Conservation (phyloP, 148 eudicot genomes). For the Rhododendron griersonianum region DNA sequence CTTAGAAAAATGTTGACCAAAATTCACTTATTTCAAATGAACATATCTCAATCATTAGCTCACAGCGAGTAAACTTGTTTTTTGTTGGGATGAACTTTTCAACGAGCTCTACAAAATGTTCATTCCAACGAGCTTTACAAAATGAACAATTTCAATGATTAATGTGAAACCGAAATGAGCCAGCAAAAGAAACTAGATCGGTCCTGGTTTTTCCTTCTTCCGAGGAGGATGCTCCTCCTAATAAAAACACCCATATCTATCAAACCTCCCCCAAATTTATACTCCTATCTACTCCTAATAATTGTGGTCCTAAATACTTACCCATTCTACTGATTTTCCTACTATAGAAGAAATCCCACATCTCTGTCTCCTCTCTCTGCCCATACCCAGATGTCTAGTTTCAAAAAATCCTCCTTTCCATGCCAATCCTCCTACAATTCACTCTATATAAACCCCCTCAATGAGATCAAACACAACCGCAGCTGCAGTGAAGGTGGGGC, state of each 20-base stretch:
- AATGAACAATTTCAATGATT: not conserved
- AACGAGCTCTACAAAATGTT: not conserved
- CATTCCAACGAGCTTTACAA: not conserved
- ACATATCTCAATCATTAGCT: no score
- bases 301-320: not conserved
- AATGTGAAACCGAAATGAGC: not conserved
- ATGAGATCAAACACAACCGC: slow-evolving; percentile 42
- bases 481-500: slow-evolving; percentile 32
- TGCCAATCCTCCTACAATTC: slow-evolving; percentile 47
- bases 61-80: not conserved
- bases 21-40: not conserved
- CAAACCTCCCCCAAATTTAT: not conserved
- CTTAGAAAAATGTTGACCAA: not conserved
- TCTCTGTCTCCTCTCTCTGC: not conserved
- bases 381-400: slow-evolving; percentile 35
- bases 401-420: slow-evolving; percentile 40
- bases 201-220: not conserved
- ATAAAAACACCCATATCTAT: not conserved
- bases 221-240: not conserved
- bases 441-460: slow-evolving; percentile 51
- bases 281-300: not conserved
- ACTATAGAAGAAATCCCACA: not conserved
- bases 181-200: not conserved
- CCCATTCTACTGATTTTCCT: not conserved
- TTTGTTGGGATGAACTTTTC: not conserved